These are phyloP conservation scores for Brasenia schreberi DNA, from an alignment of 164 flowering plant species.

Conservation along the genomic window DNA sequence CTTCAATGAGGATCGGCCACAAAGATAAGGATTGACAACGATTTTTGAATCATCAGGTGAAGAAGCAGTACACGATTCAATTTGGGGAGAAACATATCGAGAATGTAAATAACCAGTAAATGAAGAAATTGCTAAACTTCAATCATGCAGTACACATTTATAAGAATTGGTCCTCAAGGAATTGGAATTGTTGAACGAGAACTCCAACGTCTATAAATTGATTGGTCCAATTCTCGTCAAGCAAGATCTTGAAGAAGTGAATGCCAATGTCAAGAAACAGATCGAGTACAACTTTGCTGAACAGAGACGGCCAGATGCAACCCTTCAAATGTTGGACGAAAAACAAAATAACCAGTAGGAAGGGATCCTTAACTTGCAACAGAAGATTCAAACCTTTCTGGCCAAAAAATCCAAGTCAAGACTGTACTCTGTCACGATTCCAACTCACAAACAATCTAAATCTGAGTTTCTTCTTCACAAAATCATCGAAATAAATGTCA, in stretches of 20 bases:
- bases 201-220: constrained; percentile 83
- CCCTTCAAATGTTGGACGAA: constrained; percentile 79
- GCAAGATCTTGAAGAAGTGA: constrained; percentile 97
- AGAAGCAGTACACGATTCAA: constrained; percentile 94
- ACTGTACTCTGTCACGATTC: no score
- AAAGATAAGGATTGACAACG: no score
- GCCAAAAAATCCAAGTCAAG: no score
- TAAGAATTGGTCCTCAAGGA: constrained; percentile 98
- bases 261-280: constrained; percentile 89
- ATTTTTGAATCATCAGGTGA: constrained; percentile 89
- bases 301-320: constrained; percentile 84
- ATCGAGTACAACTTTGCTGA: constrained; percentile 93
- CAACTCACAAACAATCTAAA: no score
- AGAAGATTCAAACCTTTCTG: no score
- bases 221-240: constrained; percentile 96
- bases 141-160: no score
- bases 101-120: no score
- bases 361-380: no score
- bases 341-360: constrained; percentile 89
- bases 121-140: no score
- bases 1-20: no score
- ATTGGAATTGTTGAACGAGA: constrained; percentile 75
- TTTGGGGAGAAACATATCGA: constrained; percentile 95
- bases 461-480: no score
- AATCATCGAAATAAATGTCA: no score